Conservation (phyloP, 2,329 filamentous ascomycete genomes). For the Chaetomium olivaceum region DNA sequence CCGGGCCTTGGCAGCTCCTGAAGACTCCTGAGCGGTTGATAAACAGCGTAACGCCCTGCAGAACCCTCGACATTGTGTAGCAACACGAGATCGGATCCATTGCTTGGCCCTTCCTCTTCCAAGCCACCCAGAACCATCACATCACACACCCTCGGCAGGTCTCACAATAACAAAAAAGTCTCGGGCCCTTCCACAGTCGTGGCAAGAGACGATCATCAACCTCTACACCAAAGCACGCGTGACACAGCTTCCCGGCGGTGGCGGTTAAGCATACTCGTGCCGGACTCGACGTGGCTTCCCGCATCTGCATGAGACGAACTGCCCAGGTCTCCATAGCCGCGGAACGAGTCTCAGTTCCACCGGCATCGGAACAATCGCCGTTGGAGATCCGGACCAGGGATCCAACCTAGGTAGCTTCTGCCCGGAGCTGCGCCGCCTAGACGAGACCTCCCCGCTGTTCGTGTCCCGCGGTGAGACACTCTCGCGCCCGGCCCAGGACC, state of each 20-base stretch:
- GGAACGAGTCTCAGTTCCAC: constrained; percentile 12
- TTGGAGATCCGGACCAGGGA: constrained; percentile 6
- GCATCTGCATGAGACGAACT: constrained; percentile 28
- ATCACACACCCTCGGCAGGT: constrained; percentile 3
- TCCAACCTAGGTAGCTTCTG: constrained; percentile 2
- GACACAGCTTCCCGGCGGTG: constrained; percentile 20
- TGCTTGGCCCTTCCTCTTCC: constrained; percentile 1
- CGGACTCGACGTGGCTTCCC: constrained; percentile 25
- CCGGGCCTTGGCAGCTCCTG: constrained; percentile 19
- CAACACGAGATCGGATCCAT: constrained; percentile 9
- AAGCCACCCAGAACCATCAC: constrained; percentile 2
- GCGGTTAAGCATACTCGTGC: constrained; percentile 12
- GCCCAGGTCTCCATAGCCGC: neutral
- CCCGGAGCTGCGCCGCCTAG: constrained; percentile 17
- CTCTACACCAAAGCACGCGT: constrained; percentile 18
- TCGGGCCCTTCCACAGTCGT: constrained; percentile 11
- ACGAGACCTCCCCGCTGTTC: constrained; percentile 14
- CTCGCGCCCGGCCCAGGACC: constrained; percentile 26
- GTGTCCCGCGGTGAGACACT: constrained; percentile 27
- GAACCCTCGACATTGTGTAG: constrained; percentile 1
- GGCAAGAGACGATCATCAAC: constrained; percentile 15
- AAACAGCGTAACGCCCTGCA: constrained; percentile 24
- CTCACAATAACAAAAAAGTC: constrained; percentile 4
- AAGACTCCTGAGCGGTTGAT: constrained; percentile 11
- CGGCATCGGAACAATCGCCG: constrained; percentile 14